Conservation (phyloP, 2,329 filamentous ascomycete species). For the Neonectria neomacrospora region DNA sequence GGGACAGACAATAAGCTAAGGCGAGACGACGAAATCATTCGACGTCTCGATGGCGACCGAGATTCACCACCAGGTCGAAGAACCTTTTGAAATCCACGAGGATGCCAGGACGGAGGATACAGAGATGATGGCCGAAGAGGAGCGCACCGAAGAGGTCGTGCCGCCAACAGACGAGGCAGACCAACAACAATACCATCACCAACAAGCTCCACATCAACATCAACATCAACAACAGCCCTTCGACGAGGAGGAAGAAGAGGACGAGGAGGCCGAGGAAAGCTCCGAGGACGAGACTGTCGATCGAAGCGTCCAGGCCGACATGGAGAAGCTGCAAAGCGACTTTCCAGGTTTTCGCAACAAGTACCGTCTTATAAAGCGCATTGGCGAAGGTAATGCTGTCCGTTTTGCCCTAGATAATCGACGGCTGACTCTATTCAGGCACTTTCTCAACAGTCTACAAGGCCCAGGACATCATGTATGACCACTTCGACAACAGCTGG, state of each 20-base stretch:
- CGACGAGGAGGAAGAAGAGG: slow-evolving; percentile 51
- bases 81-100: slow-evolving; percentile 61
- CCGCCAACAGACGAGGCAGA: slow-evolving; percentile 39
- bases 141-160: slow-evolving; percentile 42
- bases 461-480: slow-evolving; percentile 90
- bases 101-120: slow-evolving; percentile 63
- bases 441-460: slow-evolving; percentile 99
- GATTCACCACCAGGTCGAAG: slow-evolving; percentile 44
- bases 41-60: slow-evolving; percentile 38
- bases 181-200: slow-evolving; percentile 42
- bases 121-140: slow-evolving; percentile 60
- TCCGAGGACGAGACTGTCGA: slow-evolving; percentile 74
- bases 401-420: not conserved
- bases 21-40: slow-evolving; percentile 18
- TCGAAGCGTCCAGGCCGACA: slow-evolving; percentile 80
- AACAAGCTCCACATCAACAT: slow-evolving; percentile 29
- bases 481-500: slow-evolving; percentile 87
- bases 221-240: slow-evolving; percentile 32
- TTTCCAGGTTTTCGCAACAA: slow-evolving; percentile 86
- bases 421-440: slow-evolving; percentile 63
- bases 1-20: slow-evolving; percentile 8
- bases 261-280: slow-evolving; percentile 55
- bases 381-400: slow-evolving; percentile 81
- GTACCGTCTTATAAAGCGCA: slow-evolving; percentile 93
- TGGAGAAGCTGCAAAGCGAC: slow-evolving; percentile 82